Percentiles rank a stretch among this genome's conserved stretches.
Evolutionary conservation across 2,329 filamentous ascomycete genomes (phyloP).

Genomic region (Alternaria rosae): DNA sequence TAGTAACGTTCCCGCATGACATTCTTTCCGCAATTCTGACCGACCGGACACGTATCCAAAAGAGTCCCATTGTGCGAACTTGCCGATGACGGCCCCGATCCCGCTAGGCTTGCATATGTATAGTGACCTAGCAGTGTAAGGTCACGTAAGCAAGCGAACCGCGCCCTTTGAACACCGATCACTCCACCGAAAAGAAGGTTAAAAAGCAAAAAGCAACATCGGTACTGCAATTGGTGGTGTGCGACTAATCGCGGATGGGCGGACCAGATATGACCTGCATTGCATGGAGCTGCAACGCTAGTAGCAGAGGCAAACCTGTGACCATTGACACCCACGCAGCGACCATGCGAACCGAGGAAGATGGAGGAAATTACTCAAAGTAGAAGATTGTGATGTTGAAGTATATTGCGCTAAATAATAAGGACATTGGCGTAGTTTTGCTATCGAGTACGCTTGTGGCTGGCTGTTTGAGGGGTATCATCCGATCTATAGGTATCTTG

Average conservation of each 20-base stretch:
- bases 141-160: not conserved
- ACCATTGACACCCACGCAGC: not conserved
- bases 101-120: not conserved
- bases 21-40: not conserved
- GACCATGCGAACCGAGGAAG: not conserved
- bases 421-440: not conserved
- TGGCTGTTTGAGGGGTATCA: slow-evolving; percentile 16
- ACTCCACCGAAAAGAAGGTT: not conserved
- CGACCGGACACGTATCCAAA: not conserved
- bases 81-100: not conserved
- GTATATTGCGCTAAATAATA: not conserved
- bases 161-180: not conserved
- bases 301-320: not conserved
- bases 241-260: not conserved
- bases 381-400: not conserved
- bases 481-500: slow-evolving; percentile 18
- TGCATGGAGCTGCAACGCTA: slow-evolving; percentile 3
- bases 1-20: not conserved
- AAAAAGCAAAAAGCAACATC: not conserved
- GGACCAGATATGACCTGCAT: slow-evolving; percentile 5
- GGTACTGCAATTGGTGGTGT: not conserved
- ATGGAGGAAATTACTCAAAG: not conserved
- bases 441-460: not conserved
- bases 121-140: not conserved
- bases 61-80: not conserved